phyloP scores from a whole-genome alignment of 192 early-diverging fungal species.

The Backusella mclennaniae region DNA sequence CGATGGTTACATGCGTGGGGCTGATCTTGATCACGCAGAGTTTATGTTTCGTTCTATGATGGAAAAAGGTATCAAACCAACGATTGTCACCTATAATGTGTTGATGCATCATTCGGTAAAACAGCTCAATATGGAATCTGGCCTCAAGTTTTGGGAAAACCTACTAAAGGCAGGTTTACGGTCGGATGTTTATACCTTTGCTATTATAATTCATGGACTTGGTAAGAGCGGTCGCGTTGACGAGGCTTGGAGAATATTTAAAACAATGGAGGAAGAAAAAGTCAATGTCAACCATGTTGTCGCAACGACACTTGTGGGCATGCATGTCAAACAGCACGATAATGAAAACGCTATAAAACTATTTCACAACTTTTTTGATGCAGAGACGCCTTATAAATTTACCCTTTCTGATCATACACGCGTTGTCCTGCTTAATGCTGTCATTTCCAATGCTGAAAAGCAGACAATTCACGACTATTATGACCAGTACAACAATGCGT shows the following conservation, averaged over 20 bases:
- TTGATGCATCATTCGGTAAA: constrained; percentile 36
- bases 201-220: constrained; percentile 38
- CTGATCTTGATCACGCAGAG: constrained; percentile 30
- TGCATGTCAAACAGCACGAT: constrained; percentile 33
- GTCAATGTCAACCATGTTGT: constrained; percentile 17
- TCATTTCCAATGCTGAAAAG: constrained; percentile 9
- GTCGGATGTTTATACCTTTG: constrained; percentile 41
- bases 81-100: constrained; percentile 39
- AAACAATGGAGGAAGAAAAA: constrained; percentile 25
- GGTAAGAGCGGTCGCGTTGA: constrained; percentile 21
- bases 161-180: constrained; percentile 26
- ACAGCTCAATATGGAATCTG: constrained; percentile 37
- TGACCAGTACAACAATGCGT: not conserved
- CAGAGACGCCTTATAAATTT: not conserved
- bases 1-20: constrained; percentile 35
- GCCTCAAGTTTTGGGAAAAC: constrained; percentile 30
- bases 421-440: constrained; percentile 31
- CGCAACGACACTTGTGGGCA: constrained; percentile 32
- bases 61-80: constrained; percentile 27
- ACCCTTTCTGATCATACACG: constrained; percentile 20
- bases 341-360: constrained; percentile 25
- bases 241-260: constrained; percentile 36
- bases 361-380: constrained; percentile 28
- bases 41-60: constrained; percentile 38
- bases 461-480: constrained; percentile 22